Evolutionary conservation across 2,329 filamentous ascomycete genomes (phyloP), one percentile per base, ranked within the genome.

Genomic region (Pseudocercospora fijiensis): DNA sequence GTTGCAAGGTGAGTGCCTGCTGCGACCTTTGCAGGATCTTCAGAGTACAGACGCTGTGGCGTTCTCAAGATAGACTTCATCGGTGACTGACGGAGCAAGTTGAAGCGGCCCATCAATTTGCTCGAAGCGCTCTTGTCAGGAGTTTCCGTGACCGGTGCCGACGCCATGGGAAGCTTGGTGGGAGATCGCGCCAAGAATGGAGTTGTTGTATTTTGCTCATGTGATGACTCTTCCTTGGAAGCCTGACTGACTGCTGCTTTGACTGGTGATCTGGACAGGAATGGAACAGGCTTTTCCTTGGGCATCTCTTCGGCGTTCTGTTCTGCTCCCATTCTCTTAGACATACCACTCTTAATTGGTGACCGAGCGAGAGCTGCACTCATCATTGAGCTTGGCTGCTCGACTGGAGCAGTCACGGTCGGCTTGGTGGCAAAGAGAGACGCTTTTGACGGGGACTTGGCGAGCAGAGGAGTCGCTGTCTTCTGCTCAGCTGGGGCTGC

Each of bases 51-150:
- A 70, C 86, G 73, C 77, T 84, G 72, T 73, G 86, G 77, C 72
- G 82, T 77, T 79, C 86, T 84, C n/a, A 89, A 82, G 65, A 89
- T 88, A 1, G 85, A 88, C 69, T 84, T 87, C 64, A 88, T 79
- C 11, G 80, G 79, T n/a, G 78, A 77, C 27, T 83, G 71, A n/a
- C 78, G 83, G 27, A 85, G 82, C 6, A 86, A 71, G 61, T 80
- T 79, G 65, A 78, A 76, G 65, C 77, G 80, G 22, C 76, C 74
- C 33, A 80, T 74, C 26, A 79, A 71, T 52, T 78, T 77, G 60
- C 73, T 75, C 16, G 68, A 67, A 1, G 62, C 65, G 20, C 64
- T 64, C 57, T 74, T 73, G n/a, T 68, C 78, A 60, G 59, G 74
- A 58, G 67, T 76, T 6, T 62, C 58, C 10, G 57, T 64, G 7